phyloP scores from a whole-genome alignment of 805 yeast genomes.

The Hagleromyces aurorensis region DNA sequence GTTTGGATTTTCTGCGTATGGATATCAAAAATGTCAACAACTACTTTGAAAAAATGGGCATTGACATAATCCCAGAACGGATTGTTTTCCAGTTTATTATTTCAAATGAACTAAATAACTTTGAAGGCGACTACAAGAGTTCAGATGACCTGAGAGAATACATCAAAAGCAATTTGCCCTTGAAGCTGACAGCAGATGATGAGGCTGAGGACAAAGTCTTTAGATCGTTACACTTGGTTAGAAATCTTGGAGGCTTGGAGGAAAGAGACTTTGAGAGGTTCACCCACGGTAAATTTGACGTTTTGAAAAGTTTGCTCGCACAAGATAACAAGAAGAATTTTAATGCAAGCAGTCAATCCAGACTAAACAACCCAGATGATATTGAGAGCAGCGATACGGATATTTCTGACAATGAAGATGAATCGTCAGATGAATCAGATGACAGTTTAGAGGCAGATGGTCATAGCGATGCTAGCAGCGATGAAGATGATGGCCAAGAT shows the following conservation, averaged over 20 bases:
- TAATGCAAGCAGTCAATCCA: conserved; percentile 14
- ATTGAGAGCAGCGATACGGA: conserved; percentile 28
- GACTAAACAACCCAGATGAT: conserved; percentile 19
- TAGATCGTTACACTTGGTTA: conserved; percentile 67
- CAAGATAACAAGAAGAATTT: conserved; percentile 29
- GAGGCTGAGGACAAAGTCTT: conserved; percentile 80
- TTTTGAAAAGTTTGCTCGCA: conserved; percentile 59
- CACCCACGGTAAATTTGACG: conserved; percentile 70
- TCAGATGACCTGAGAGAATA: conserved; percentile 31
- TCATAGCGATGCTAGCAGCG: conserved; percentile 25
- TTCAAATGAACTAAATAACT: conserved; percentile 37
- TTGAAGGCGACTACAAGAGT: conserved; percentile 31
- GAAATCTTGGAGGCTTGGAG: conserved; percentile 75
- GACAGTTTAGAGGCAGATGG: conserved; percentile 26
- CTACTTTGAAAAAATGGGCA: conserved; percentile 67
- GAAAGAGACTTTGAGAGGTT: conserved; percentile 84
- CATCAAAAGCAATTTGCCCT: conserved; percentile 42
- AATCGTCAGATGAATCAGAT: conserved; percentile 21
- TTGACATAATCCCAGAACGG: conserved; percentile 74
- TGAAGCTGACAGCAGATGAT: conserved; percentile 45
- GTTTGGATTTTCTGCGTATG: conserved; percentile 91
- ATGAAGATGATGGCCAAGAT: conserved; percentile 29
- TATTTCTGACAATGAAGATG: conserved; percentile 21
- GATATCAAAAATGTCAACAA: conserved; percentile 94
- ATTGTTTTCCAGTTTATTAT: conserved; percentile 71